Conservation (phyloP, 768 basidiomycete genomes). For the Rhodosporidiobolus odoratus region DNA sequence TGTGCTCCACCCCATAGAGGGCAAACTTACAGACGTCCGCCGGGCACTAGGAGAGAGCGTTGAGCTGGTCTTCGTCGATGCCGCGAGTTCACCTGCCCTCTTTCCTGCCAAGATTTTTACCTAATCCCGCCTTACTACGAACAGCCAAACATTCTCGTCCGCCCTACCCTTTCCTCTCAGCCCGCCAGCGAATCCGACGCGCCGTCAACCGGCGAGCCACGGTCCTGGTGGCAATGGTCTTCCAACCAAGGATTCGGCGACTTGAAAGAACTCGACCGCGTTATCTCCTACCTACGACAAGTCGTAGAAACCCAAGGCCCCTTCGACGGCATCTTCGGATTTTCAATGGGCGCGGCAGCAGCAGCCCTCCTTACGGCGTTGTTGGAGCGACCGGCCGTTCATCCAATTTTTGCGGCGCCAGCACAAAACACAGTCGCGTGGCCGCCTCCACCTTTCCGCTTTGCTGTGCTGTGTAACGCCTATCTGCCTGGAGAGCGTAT, state of each 20-base stretch:
- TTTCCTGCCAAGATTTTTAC: too few species aligned
- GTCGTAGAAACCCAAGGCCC: background rate
- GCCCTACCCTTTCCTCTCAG: background rate
- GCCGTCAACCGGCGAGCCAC: background rate
- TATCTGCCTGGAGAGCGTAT: background rate
- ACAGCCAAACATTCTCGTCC: background rate
- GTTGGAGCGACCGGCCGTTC: background rate
- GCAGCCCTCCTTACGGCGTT: background rate
- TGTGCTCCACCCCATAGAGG: too few species aligned
- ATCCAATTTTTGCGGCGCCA: background rate
- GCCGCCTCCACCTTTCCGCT: constrained; percentile 4
- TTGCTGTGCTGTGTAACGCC: background rate
- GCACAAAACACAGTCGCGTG: background rate
- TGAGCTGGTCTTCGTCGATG: constrained; percentile 1
- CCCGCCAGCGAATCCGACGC: background rate
- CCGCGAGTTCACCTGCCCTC: background rate
- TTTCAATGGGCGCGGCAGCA: background rate
- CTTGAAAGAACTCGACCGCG: background rate
- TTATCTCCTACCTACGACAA: background rate
- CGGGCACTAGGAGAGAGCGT: too few species aligned
- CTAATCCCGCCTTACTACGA: background rate
- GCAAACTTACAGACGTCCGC: too few species aligned
- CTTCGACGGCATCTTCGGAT: constrained; percentile 14
- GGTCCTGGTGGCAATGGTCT: background rate
- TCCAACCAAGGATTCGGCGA: background rate